Evolutionary conservation across 1,139 yeast genomes (phyloP), one percentile per base, ranked within the genome.

Genomic region (Pichia sp.): DNA sequence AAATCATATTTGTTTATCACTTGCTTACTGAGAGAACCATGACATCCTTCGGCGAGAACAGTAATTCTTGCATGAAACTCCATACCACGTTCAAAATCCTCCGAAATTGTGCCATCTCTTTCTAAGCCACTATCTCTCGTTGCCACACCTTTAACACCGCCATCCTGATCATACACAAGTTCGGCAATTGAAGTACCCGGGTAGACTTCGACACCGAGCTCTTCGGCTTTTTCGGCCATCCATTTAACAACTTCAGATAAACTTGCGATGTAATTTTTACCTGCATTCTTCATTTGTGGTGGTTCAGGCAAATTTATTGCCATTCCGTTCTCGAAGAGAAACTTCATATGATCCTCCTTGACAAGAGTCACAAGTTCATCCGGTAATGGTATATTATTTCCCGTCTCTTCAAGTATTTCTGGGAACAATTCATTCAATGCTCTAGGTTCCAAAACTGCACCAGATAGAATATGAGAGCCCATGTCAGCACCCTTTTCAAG

Each of bases 21-120:
- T 52, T 82, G 74, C 56, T 91, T 88, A 10, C 91, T 68, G 38
- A 91, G 65, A 1, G 96, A 87, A 0, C 98, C 98, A 60, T 87
- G 97, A 56, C 98, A 91, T 17, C 98, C 98, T 62, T 91, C 98
- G 3, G 95, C 95, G 35, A 91, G 69, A 16, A 91, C 80, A 0
- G 96, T 88, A 42, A 79, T 66, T 51, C 88, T 72, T 3, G 97
- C 86, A 50, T 81, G 93, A 59, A 91, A 91, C 58, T 86, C 97
- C 96, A 91, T 85, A 18, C 98, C 98, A 45, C 94, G 72, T 62
- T 91, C 96, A 58, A 86, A 91, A 19, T 75, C 68, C 19, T 46
- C 49, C 53, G 81, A 84, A 19, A 95, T 94, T 30, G 65, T 59
- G 13, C 95, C 96, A 32, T 69, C 62, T 50, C 75, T 78, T 33